These are phyloP conservation scores for Colletotrichum shisoi DNA, from an alignment of 2,329 filamentous ascomycete species.

Conservation along the genomic window DNA sequence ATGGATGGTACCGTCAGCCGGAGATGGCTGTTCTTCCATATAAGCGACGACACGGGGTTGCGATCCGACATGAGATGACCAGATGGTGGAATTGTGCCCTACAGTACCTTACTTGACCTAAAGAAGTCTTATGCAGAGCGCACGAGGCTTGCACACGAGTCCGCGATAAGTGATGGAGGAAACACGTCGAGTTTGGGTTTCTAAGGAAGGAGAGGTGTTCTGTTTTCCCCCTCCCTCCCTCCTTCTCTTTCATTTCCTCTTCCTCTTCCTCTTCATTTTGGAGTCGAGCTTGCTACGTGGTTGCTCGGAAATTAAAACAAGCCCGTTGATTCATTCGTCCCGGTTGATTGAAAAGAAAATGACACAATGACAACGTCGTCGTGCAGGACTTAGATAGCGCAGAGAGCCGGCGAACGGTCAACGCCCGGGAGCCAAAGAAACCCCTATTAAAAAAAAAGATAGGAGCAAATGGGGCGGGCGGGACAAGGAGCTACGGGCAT, in stretches of 20 bases:
- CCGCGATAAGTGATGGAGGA: background rate
- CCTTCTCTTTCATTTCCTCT: too few relatives aligned
- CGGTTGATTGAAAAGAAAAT: background rate
- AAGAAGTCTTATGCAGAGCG: slow-evolving; percentile 21
- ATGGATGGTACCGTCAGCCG: slow-evolving; percentile 34
- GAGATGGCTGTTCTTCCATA: slow-evolving; percentile 26
- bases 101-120: slow-evolving; percentile 34
- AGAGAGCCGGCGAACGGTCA: background rate
- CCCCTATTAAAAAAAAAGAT: slow-evolving; percentile 18
- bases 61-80: slow-evolving; percentile 15
- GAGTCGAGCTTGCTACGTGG: too few relatives aligned
- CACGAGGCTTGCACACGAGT: slow-evolving; percentile 11
- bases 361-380: slow-evolving; percentile 17
- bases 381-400: slow-evolving; percentile 14
- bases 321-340: too few relatives aligned
- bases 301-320: too few relatives aligned
- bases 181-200: background rate
- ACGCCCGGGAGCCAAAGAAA: slow-evolving; percentile 5
- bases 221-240: too few relatives aligned
- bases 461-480: slow-evolving; percentile 24
- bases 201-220: background rate
- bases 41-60: slow-evolving; percentile 15
- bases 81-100: slow-evolving; percentile 28
- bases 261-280: too few relatives aligned
- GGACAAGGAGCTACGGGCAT: slow-evolving; percentile 35